Evolutionary conservation across 2,329 filamentous ascomycete species (phyloP).

Genomic region (Exophiala alcalophila): DNA sequence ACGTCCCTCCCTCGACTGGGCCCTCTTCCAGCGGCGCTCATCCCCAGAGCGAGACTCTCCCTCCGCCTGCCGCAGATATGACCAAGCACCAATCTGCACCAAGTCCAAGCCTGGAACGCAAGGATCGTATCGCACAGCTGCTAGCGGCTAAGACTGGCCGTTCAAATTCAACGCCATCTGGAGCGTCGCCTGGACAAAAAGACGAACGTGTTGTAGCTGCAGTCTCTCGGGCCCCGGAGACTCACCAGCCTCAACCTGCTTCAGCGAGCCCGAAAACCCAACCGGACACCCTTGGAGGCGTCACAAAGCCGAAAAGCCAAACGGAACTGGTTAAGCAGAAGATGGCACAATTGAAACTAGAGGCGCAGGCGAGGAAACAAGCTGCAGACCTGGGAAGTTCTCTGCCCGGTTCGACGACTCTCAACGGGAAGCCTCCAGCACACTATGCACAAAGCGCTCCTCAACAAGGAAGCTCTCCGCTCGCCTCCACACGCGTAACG

Average conservation of each 20-base stretch:
- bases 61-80: conserved; percentile 6
- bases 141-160: conserved; percentile 70
- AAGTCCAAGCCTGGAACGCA: conserved; percentile 60
- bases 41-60: conserved; percentile 1
- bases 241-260: too few species aligned
- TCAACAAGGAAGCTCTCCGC: conserved; percentile 1
- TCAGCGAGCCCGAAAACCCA: too few species aligned
- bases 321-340: conserved; percentile 76
- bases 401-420: neutral
- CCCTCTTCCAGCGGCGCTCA: neutral
- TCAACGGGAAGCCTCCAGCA: neutral
- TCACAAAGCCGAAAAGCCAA: conserved; percentile 58
- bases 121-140: conserved; percentile 72
- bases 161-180: conserved; percentile 11
- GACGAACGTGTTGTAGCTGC: conserved; percentile 1
- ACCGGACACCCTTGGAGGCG: too few species aligned
- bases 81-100: conserved; percentile 29
- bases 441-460: neutral
- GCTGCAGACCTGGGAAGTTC: conserved; percentile 27
- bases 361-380: conserved; percentile 35
- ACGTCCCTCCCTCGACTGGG: neutral
- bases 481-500: conserved; percentile 11
- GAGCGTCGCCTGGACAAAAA: neutral
- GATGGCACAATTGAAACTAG: conserved; percentile 69
- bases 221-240: too few species aligned